Evolutionary conservation across 192 early-diverging fungal species (phyloP).

Genomic region (Coemansia sp.): DNA sequence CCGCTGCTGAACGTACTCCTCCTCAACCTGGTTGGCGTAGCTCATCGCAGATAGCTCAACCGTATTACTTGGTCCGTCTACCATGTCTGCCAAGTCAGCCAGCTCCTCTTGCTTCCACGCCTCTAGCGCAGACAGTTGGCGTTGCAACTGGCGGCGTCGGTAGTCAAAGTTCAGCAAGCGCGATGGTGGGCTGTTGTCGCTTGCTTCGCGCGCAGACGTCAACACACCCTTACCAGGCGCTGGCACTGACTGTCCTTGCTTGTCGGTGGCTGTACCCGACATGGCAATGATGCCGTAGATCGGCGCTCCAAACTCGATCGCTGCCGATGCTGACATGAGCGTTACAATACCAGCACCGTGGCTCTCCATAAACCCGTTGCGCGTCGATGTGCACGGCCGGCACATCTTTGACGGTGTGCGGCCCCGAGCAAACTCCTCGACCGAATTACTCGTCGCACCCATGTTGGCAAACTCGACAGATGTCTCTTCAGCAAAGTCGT

Average conservation of each 20-base stretch:
- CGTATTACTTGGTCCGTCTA: neutral
- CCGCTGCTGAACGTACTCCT: slow-evolving; percentile 65
- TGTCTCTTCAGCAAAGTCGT: slow-evolving; percentile 86
- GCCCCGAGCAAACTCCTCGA: slow-evolving; percentile 86
- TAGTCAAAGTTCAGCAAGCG: slow-evolving; percentile 81
- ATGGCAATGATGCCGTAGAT: slow-evolving; percentile 90
- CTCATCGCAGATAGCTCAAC: slow-evolving; percentile 10
- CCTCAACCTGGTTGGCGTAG: slow-evolving; percentile 58
- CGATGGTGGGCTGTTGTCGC: slow-evolving; percentile 54
- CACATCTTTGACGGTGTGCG: slow-evolving; percentile 86
- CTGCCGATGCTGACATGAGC: slow-evolving; percentile 85
- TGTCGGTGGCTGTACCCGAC: slow-evolving; percentile 90
- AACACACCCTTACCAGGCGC: slow-evolving; percentile 94
- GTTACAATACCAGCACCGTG: slow-evolving; percentile 89
- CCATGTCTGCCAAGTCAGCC: neutral
- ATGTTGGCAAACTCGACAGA: slow-evolving; percentile 94
- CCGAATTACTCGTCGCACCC: slow-evolving; percentile 87
- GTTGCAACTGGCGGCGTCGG: slow-evolving; percentile 72
- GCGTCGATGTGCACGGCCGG: slow-evolving; percentile 85
- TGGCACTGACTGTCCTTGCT: slow-evolving; percentile 91
- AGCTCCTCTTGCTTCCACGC: slow-evolving; percentile 8
- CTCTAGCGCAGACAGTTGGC: slow-evolving; percentile 9
- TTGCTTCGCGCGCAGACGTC: slow-evolving; percentile 81
- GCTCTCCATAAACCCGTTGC: slow-evolving; percentile 91
- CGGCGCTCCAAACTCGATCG: slow-evolving; percentile 90